Evolutionary conservation across 2,329 filamentous ascomycete species (phyloP).

Genomic region (Hansfordia pulvinata): DNA sequence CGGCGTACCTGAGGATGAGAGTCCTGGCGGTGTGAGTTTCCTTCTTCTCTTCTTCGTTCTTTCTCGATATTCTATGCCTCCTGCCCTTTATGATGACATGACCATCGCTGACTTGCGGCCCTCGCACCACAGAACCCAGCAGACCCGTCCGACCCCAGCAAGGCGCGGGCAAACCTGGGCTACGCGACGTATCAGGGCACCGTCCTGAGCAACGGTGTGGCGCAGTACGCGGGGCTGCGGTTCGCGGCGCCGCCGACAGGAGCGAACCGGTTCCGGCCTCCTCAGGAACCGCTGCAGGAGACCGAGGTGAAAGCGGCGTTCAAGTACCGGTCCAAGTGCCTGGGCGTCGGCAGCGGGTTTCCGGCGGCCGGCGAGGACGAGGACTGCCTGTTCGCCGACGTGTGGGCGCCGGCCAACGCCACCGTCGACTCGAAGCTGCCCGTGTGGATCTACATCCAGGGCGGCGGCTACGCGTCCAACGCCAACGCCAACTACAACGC

Average conservation of each 20-base stretch:
- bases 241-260: conserved; percentile 60
- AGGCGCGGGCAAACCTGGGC: too few relatives aligned
- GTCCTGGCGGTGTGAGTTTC: too few relatives aligned
- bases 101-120: too few relatives aligned
- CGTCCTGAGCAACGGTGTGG: conserved; percentile 39
- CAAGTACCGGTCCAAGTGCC: conserved; percentile 22
- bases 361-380: conserved; percentile 24
- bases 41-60: too few relatives aligned
- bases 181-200: conserved; percentile 55
- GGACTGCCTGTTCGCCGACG: conserved; percentile 57
- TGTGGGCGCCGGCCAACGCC: conserved; percentile 44
- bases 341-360: conserved; percentile 1
- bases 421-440: conserved; percentile 25
- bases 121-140: too few relatives aligned
- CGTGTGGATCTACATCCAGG: conserved; percentile 10
- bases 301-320: conserved; percentile 35
- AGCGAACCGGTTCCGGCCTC: conserved; percentile 51
- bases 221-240: conserved; percentile 61
- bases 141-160: too few relatives aligned
- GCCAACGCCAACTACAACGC: conserved; percentile 8
- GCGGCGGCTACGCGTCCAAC: conserved; percentile 8
- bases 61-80: too few relatives aligned
- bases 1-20: too few relatives aligned
- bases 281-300: conserved; percentile 42
- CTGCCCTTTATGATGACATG: too few relatives aligned